Base-by-base conservation (phyloP, 371 early-diverging fungal genomes). In the Mortierella sp. region DNA sequence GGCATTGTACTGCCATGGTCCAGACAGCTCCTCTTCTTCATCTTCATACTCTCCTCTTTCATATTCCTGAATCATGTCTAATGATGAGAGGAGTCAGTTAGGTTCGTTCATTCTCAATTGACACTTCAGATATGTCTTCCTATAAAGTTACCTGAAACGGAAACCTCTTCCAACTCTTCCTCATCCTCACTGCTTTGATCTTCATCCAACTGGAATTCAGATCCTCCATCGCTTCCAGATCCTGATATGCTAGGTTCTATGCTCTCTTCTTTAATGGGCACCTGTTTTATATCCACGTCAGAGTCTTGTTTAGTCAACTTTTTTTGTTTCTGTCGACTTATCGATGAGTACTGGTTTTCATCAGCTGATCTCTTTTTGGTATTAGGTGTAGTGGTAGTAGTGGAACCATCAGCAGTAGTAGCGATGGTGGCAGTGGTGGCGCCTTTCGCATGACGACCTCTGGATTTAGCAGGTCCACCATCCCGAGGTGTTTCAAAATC, bases 1-100 rank as follows among this genome's bases (percentile, higher is more conserved):
- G 14, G 81, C 66, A 30, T 72, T 81, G 54, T 81, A 81, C 63
- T 72, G 68, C 81, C 81, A 81, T 26, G 81, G 76, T 8, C 81
- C 81, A 28, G 81, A 81, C 3, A 69, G 30, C n/a, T 72, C 81
- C 18, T 75, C 80, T 3, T 69, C 73, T 22, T 64, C 57, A 1
- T 59, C 60, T 1, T 63, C 68, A 6, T 62, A 49, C 18, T 66
- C 64, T 6, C 66, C 62, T 1, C 40, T 24, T 1, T 63, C 62
- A 1, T 69, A 26, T 8, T 26, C 60, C 24, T 51, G 8, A 62
- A 14, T 28, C 12, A 26, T 57, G 14, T 20, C 30, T 32, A 59
- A 14, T 26, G 3, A 43, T 22, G 32, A 12, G 10, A 57, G 28
- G 11, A 24, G 28, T 43, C 12, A 16, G 24, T 32, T 35, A 20